Conservation (phyloP, 768 basidiomycete genomes). For the Fibroporia radiculosa region DNA sequence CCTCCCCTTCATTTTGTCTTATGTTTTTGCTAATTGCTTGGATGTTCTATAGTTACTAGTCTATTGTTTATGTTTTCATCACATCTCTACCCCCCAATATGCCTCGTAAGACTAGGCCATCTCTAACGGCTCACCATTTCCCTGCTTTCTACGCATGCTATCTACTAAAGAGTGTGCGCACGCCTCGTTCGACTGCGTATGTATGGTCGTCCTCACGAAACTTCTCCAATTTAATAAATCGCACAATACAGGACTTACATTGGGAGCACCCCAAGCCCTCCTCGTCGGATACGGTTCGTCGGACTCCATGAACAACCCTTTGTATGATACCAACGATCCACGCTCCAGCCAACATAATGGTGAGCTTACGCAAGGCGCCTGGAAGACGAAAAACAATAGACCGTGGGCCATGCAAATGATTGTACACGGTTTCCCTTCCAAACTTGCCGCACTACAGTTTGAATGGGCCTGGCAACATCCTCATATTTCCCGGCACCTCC, state of each 20-base stretch:
- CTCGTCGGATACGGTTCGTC: slow-evolving; percentile 50
- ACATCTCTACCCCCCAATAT: no score
- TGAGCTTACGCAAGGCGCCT: slow-evolving; percentile 61
- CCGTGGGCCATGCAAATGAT: slow-evolving; percentile 87
- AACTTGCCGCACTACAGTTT: slow-evolving; percentile 67
- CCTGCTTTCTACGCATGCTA: slow-evolving; percentile 81
- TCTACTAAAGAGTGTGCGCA: slow-evolving; percentile 60
- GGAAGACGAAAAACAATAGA: slow-evolving; percentile 49
- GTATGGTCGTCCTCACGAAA: slow-evolving; percentile 3
- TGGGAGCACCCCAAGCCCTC: slow-evolving; percentile 63
- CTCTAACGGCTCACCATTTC: slow-evolving; percentile 31
- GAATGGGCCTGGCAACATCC: slow-evolving; percentile 89
- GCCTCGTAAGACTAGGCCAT: slow-evolving; percentile 14
- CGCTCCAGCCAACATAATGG: slow-evolving; percentile 70
- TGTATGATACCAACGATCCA: background rate
- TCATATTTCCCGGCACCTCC: slow-evolving; percentile 57
- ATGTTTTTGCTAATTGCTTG: no score
- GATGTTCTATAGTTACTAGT: no score
- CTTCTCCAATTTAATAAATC: background rate
- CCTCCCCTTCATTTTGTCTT: no score
- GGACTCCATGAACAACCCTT: background rate
- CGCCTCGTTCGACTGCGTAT: slow-evolving; percentile 39
- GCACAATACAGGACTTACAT: slow-evolving; percentile 58
- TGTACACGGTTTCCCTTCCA: slow-evolving; percentile 76
- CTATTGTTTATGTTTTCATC: no score